Evolutionary conservation across 2,329 filamentous ascomycete genomes (phyloP), one percentile per base, ranked within the genome.

Genomic region (Trematosphaeria pertusa): DNA sequence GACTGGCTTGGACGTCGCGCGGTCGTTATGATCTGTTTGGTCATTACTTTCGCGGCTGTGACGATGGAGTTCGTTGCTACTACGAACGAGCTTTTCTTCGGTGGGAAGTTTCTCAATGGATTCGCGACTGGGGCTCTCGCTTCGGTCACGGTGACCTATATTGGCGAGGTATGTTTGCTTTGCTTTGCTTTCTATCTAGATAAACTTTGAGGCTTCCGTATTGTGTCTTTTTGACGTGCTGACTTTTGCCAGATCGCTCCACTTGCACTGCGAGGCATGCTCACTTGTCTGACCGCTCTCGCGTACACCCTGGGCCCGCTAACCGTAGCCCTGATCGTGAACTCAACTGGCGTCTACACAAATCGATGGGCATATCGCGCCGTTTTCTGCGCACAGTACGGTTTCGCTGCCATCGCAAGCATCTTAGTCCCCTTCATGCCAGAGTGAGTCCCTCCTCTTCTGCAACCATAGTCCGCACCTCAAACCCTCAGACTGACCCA

Each of bases 31-130:
- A 50, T 67, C 37, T 69, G 67, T 32, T 61, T 75, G 2, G 46
- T 67, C 12, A 56, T 75, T 15, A 63, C 71, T 12, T 72, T 72
- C 39, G 69, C 59, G 17, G 70, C 73, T 22, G 62, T 76, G 34
- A 73, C 71, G 4, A 64, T 75, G 58, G 73, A 76, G 49, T 73
- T 76, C 26, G 59, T 75, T 7, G 67, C 74, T 5, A 75, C 73
- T 0, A 65, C 72, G 4, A 75, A 75, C 24, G 64, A 61, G 15
- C 51, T 72, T 21, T 76, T 75, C 61, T 76, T 75, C 43, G 67
- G 67, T 19, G 74, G 73, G 12, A 76, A 77, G 48, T 73, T 75
- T 43, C 46, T 76, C 28, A 75, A 76, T 37, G 74, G 73, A 1
- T 74, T 76, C 43, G 69, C 71, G 0, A 61, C 73, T 3, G 73